phyloP scores from a whole-genome alignment of 352 stramenopile species.

The Pythium phragmiticola region DNA sequence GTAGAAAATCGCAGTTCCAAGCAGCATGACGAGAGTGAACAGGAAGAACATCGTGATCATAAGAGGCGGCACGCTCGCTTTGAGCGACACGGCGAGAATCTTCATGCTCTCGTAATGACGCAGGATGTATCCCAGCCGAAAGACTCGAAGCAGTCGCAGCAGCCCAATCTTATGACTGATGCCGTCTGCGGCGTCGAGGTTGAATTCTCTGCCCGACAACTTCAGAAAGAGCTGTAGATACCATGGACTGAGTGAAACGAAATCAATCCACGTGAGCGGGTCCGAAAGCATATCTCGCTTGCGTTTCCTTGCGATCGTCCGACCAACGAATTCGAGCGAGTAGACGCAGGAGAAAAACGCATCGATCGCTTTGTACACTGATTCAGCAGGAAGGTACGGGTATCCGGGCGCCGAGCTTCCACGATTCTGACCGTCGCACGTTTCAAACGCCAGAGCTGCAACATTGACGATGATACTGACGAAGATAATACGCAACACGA shows the following conservation, averaged over 20 bases:
- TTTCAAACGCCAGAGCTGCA: constrained; percentile 48
- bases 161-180: constrained; percentile 33
- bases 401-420: constrained; percentile 55
- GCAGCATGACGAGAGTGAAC: constrained; percentile 69
- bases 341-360: constrained; percentile 49
- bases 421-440: constrained; percentile 59
- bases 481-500: constrained; percentile 48
- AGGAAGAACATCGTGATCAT: constrained; percentile 75
- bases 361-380: constrained; percentile 38
- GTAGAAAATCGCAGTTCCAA: constrained; percentile 75
- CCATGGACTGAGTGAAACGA: constrained; percentile 54
- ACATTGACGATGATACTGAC: constrained; percentile 55
- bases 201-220: constrained; percentile 19
- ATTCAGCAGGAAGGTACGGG: constrained; percentile 44
- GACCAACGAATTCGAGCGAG: constrained; percentile 49
- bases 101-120: constrained; percentile 56
- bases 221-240: constrained; percentile 41
- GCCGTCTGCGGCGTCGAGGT: constrained; percentile 20
- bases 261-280: constrained; percentile 51
- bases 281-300: constrained; percentile 33
- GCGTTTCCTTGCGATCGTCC: constrained; percentile 32
- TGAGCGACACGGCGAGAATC: constrained; percentile 56
- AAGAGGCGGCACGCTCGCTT: constrained; percentile 55
- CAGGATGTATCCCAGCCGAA: constrained; percentile 54
- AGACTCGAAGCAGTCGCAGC: constrained; percentile 50